These are phyloP conservation scores for Zygoascus biomembranicola DNA, from an alignment of 805 yeast species.

Conservation along the genomic window DNA sequence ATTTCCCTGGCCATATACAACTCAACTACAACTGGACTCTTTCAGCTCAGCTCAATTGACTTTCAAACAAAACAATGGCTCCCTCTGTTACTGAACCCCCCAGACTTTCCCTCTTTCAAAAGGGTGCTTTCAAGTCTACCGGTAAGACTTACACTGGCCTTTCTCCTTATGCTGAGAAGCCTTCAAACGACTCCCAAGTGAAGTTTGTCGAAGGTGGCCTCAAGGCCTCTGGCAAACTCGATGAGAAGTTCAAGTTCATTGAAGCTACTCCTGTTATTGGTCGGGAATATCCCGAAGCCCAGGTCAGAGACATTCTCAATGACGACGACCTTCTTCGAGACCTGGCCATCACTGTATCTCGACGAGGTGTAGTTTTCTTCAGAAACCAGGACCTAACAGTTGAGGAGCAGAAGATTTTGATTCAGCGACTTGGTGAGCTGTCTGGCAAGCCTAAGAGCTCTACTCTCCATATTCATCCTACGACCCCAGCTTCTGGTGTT, in stretches of 20 bases:
- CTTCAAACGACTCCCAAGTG: slow-evolving; percentile 4
- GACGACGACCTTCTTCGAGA: slow-evolving; percentile 31
- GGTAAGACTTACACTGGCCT: slow-evolving; percentile 15
- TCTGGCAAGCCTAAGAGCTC: slow-evolving; percentile 26
- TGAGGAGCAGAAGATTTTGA: slow-evolving; percentile 23
- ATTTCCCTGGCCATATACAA: background rate
- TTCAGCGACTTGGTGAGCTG: slow-evolving; percentile 21
- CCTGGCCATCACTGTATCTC: slow-evolving; percentile 39
- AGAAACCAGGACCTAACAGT: slow-evolving; percentile 33
- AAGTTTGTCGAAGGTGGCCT: slow-evolving; percentile 14
- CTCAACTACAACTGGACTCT: background rate
- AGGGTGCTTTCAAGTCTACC: background rate
- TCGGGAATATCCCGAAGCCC: slow-evolving; percentile 23
- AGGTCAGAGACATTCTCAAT: slow-evolving; percentile 20
- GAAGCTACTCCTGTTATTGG: slow-evolving; percentile 28
- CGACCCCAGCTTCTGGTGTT: slow-evolving; percentile 26
- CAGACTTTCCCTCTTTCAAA: background rate
- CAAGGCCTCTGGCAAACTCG: slow-evolving; percentile 20
- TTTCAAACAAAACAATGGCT: background rate
- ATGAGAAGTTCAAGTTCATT: slow-evolving; percentile 19
- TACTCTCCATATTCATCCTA: slow-evolving; percentile 27
- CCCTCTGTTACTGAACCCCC: background rate
- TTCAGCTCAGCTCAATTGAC: background rate
- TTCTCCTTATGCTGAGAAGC: slow-evolving; percentile 21
- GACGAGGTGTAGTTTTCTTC: slow-evolving; percentile 46